Base-by-base conservation (phyloP, 306 rosid genomes). In the cucumber (Cucumis sativus) region DNA sequence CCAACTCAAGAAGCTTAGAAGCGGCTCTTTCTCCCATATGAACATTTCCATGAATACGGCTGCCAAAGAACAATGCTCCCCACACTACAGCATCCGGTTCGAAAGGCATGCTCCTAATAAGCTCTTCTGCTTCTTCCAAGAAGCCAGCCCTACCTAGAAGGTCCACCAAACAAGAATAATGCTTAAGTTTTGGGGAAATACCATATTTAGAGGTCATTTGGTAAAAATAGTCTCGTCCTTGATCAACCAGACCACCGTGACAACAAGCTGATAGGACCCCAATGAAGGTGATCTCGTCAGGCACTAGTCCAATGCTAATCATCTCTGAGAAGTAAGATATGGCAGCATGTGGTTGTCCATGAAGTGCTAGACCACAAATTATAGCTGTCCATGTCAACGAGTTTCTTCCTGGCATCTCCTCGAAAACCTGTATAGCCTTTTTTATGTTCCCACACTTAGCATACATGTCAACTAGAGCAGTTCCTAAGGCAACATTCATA, bases 191-290 rank as follows among this genome's bases (percentile, higher is more conserved):
- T 10, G 97, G 93, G 57, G 79, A 78, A 76, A 91, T 55, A 76
- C 80, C 79, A 65, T 80, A 82, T 74, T 59, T 80, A 7, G 82
- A 78, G 79, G 78, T 85, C 93, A 93, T 93, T 74, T 89, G 84
- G 77, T 79, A 77, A 84, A 93, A 89, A 65, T 82, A 86, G 49
- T 82, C 78, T 39, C 88, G 88, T 77, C 98, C 98, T 56, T 91
- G 88, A 52, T 87, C 91, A 75, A 90, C 91, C 85, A 89, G 80
- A 30, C 97, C 98, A 51, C 93, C 96, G 75, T 91, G 97, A 74
- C 97, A 89, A 80, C 97, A 93, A 80, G 96, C 97, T 5, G 97
- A 88, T 78, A 91, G 83, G 79, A 88, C 90, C 79, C 98, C 98
- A 41, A 91, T 75, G 81, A 89, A 91, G 55, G 96, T 90, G 84